Evolutionary conservation across 495 filamentous ascomycete genomes (phyloP), one percentile per base, ranked within the genome.

Genomic region (Aspergillus affinis): DNA sequence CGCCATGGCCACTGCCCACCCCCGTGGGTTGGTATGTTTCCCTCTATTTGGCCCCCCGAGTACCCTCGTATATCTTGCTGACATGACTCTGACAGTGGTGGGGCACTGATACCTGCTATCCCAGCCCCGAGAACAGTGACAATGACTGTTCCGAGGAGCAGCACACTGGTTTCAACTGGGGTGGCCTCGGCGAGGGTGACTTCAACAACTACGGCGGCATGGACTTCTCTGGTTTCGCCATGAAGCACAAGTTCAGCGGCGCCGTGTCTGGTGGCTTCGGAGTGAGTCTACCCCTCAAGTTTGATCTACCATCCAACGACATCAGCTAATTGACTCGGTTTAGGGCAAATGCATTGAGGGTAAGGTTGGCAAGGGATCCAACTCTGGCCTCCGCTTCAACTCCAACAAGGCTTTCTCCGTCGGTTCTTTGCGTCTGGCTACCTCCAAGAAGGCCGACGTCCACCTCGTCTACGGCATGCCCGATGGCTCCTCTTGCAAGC

Each of bases 391-490:
- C 0, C 83, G 82, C 46, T 85, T 90, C 70, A 82, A 81, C 61
- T 62, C 71, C 36, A 58, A 73, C 5, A 75, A 84, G 59, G 82
- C 78, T 58, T 92, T 94, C 77, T 95, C 92, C 5, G 85, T 96
- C 67, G 83, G 74, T 58, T 76, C 84, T 63, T 82, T 94, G 70
- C 78, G 90, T 61, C 77, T 96, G 58, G 83, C 86, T 19, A 84
- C 86, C 62, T 85, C 89, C 66, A 82, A 87, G 63, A 88, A 93
- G 67, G 84, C 82, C 61, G 84, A 93, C 51, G 75, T 97, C 55
- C 83, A 92, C 72, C 90, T 95, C 75, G 81, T 89, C 78, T 96
- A 92, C 75, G 78, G 78, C 66, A 93, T 96, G 90, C 83, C 86
- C 3, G 88, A 92, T 70, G 88, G 87, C 58, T 86, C 84, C 46